These are phyloP conservation scores for Scedosporium apiospermum DNA, from an alignment of 2,329 filamentous ascomycete genomes.

Conservation along the genomic window DNA sequence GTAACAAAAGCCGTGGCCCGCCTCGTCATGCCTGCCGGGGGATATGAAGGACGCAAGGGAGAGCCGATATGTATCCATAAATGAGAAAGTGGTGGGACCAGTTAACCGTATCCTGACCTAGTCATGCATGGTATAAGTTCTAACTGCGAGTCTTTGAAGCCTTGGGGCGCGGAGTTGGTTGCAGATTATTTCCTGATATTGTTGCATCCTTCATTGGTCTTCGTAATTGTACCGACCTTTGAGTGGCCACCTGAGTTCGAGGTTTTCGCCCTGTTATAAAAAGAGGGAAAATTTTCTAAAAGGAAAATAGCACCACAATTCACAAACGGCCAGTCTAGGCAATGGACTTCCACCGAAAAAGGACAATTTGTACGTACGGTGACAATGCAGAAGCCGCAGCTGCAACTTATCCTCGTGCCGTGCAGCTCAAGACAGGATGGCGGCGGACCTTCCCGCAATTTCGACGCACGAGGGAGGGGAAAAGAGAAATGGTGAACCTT, in stretches of 20 bases:
- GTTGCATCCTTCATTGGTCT: background rate
- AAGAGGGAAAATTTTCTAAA: background rate
- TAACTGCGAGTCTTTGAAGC: too few species aligned
- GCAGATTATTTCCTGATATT: background rate
- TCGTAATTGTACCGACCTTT: too few species aligned
- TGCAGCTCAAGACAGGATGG: background rate
- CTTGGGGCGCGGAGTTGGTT: background rate
- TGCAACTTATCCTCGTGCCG: background rate
- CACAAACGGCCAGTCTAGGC: background rate
- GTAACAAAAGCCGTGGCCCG: too few species aligned
- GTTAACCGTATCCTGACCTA: too few species aligned
- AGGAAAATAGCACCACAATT: too few species aligned
- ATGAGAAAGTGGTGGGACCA: too few species aligned
- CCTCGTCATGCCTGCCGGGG: too few species aligned
- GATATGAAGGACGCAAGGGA: too few species aligned
- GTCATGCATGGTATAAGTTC: background rate
- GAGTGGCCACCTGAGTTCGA: too few species aligned
- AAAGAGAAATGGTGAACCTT: background rate
- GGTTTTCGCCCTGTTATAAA: background rate
- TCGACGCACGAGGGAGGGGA: background rate
- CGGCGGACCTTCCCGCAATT: constrained; percentile 4
- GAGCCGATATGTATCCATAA: too few species aligned
- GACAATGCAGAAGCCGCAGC: background rate
- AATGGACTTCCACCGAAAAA: background rate
- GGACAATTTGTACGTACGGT: background rate